These are phyloP conservation scores for Tolypocladium capitatum DNA, from an alignment of 2,329 filamentous ascomycete species.

Conservation along the genomic window DNA sequence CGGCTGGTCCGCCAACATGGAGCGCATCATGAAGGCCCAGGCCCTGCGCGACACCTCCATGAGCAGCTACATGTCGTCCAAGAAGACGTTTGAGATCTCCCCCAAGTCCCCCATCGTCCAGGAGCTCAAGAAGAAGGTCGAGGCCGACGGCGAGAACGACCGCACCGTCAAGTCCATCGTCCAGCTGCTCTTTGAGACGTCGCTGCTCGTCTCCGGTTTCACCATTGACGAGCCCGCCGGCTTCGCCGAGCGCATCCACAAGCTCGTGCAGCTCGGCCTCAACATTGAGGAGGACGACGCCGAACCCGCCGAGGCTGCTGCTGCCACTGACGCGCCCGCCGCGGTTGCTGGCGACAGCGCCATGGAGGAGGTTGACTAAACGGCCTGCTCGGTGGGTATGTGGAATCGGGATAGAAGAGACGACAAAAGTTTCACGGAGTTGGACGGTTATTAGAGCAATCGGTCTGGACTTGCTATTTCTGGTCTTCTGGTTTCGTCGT, in stretches of 20 bases:
- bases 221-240: slow-evolving; percentile 97
- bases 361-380: slow-evolving; percentile 99
- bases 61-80: slow-evolving; percentile 99
- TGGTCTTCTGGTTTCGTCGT: slow-evolving; percentile 11
- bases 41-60: slow-evolving; percentile 99
- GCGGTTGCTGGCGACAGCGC: slow-evolving; percentile 69
- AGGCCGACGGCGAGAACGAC: slow-evolving; percentile 94
- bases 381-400: slow-evolving; percentile 7
- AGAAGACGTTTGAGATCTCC: slow-evolving; percentile 99
- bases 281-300: slow-evolving; percentile 92
- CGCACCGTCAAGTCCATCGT: slow-evolving; percentile 99
- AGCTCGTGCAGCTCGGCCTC: slow-evolving; percentile 93
- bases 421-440: slow-evolving; percentile 29
- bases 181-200: slow-evolving; percentile 97
- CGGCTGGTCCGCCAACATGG: slow-evolving; percentile 99
- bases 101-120: slow-evolving; percentile 94
- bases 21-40: slow-evolving; percentile 99
- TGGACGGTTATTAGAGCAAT: slow-evolving; percentile 23
- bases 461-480: slow-evolving; percentile 21
- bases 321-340: slow-evolving; percentile 43
- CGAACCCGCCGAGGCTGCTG: slow-evolving; percentile 42
- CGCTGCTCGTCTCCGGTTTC: slow-evolving; percentile 95
- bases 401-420: slow-evolving; percentile 22
- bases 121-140: slow-evolving; percentile 99
- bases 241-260: slow-evolving; percentile 99